Conservation (phyloP, 306 rosid species). For the Rosa chinensis region DNA sequence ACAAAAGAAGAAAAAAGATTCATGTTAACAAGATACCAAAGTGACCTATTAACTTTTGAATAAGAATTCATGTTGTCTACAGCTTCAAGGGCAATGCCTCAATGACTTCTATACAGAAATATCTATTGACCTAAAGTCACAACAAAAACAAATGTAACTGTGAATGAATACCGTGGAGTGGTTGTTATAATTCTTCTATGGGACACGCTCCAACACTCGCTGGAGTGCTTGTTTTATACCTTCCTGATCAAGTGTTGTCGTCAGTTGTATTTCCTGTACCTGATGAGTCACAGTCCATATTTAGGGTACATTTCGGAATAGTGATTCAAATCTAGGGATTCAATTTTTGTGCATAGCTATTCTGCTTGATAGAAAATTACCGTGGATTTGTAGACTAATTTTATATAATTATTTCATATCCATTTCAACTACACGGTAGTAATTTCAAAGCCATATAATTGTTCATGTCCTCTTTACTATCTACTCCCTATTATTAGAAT, state of each 20-base stretch:
- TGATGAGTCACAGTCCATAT: constrained; percentile 25
- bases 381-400: background rate
- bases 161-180: constrained; percentile 27
- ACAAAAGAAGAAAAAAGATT: background rate
- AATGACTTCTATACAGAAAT: constrained; percentile 28
- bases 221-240: constrained; percentile 89
- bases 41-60: background rate
- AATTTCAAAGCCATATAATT: background rate
- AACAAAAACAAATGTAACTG: background rate
- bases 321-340: background rate
- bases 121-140: background rate
- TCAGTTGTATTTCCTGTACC: constrained; percentile 89
- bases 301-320: background rate
- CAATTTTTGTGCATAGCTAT: background rate
- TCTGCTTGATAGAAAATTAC: background rate
- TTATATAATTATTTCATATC: background rate
- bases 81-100: constrained; percentile 2
- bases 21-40: background rate
- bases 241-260: constrained; percentile 85
- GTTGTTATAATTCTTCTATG: constrained; percentile 54
- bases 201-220: constrained; percentile 86
- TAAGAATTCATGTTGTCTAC: background rate
- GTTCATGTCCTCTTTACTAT: background rate
- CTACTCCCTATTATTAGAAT: too few species aligned
- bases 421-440: background rate